Base-by-base conservation (phyloP, 179 eudicot genomes). In the Nepenthes alata region DNA sequence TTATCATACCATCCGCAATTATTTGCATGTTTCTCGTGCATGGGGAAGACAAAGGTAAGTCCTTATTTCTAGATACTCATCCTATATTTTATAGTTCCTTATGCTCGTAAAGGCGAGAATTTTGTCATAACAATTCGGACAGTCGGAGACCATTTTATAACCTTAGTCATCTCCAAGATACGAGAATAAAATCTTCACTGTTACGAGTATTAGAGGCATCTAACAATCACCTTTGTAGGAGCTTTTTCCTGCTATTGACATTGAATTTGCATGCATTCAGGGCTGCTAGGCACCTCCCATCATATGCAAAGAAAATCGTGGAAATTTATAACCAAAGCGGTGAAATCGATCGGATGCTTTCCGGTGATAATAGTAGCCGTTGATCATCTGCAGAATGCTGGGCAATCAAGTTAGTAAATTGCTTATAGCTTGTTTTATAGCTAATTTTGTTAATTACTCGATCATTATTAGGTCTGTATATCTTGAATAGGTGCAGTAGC, bases 271-370 rank as follows among this genome's bases (percentile, higher is more conserved):
- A 55, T 57, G 52, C 57, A 37, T 70, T 59, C 87, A 93, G 98
- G 88, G 97, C 98, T 64, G 80, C 75, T 61, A 76, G 65, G 74
- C 98, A 89, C 77, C 69, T 87, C 78, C 98, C 98, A 59, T 80
- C 87, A 6, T 93, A 89, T 75, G 93, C 98, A 37, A 89, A 80
- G 81, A 84, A 85, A 70, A 75, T 93, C 14, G 91, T 93, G 37
- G 83, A 81, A 39, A 72, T 77, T 78, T 93, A 93, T 83, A 89
- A 93, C 74, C 81, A 81, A 54, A 82, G 74, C 69, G 98, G 97
- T 51, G 95, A 89, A 75, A 87, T 93, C 45, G 96, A 89, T 74
- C 69, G 79, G 76, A 83, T 93, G 87, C 81, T 93, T 61, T 80
- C 85, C n/a, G 51, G 56, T 35, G 77, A 82, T 34, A 36, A 47